A percentile compares a stretch with the other conserved stretches of the same genome.
phyloP scores from a whole-genome alignment of 2,329 filamentous ascomycete genomes.

The Cucurbitaria berberidis region DNA sequence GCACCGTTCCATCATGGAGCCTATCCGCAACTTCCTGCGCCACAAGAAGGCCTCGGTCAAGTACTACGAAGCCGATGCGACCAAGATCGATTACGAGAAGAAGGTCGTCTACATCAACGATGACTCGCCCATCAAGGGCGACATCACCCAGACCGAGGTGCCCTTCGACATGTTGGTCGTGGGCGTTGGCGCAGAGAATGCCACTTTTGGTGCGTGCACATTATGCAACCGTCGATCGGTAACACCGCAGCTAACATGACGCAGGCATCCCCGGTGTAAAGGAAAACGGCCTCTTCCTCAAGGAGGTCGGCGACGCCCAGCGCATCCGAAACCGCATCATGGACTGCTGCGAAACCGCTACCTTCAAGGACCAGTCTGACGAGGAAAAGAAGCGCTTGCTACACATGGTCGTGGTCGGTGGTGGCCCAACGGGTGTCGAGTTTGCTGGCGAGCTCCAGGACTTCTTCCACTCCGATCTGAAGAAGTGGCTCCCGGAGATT shows the following conservation, averaged over 20 bases:
- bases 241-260: conserved; percentile 19
- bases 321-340: conserved; percentile 98
- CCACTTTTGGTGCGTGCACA: conserved; percentile 77
- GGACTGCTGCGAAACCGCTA: conserved; percentile 98
- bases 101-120: conserved; percentile 90
- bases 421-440: conserved; percentile 95
- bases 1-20: conserved; percentile 99
- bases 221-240: neutral
- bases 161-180: conserved; percentile 98
- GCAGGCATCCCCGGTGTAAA: conserved; percentile 85
- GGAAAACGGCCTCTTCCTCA: conserved; percentile 96
- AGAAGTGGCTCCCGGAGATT: conserved; percentile 97
- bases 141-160: conserved; percentile 81
- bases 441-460: conserved; percentile 98
- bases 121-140: conserved; percentile 90
- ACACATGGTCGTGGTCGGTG: conserved; percentile 89
- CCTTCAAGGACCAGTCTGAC: conserved; percentile 91
- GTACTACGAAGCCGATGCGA: conserved; percentile 97
- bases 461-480: conserved; percentile 98
- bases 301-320: conserved; percentile 97
- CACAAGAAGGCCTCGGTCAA: conserved; percentile 93
- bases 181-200: conserved; percentile 96
- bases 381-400: conserved; percentile 92
- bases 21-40: conserved; percentile 91
- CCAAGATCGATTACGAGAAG: conserved; percentile 90